Evolutionary conservation across 371 early-diverging fungal genomes (phyloP).

Genomic region (Mortierella sp.): DNA sequence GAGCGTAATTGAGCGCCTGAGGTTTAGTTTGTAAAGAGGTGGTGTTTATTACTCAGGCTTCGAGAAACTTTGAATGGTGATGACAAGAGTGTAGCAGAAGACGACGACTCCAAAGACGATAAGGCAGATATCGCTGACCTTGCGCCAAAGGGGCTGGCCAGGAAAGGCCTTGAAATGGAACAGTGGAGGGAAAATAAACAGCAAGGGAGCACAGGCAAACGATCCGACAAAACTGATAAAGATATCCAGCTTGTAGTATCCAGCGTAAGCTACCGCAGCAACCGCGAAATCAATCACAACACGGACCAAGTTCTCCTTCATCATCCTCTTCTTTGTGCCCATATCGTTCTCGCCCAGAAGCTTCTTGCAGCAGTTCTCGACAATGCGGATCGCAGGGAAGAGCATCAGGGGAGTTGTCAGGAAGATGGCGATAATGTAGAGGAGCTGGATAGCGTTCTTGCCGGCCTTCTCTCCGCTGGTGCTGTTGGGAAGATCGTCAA

Average conservation of each 20-base stretch:
- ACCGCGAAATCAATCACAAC: slow-evolving; percentile 73
- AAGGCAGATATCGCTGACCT: slow-evolving; percentile 70
- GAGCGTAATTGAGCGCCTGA: too few species aligned
- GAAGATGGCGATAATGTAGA: slow-evolving; percentile 91
- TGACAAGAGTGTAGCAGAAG: slow-evolving; percentile 83
- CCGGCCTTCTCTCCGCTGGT: slow-evolving; percentile 57
- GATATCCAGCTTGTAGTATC: slow-evolving; percentile 87
- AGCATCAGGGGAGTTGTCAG: slow-evolving; percentile 88
- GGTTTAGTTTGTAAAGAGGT: too few species aligned
- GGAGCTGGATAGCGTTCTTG: slow-evolving; percentile 77
- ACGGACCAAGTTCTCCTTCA: slow-evolving; percentile 88
- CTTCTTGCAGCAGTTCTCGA: slow-evolving; percentile 66
- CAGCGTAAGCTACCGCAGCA: slow-evolving; percentile 81
- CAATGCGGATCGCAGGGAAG: slow-evolving; percentile 91
- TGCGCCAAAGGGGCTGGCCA: slow-evolving; percentile 60
- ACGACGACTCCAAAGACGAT: slow-evolving; percentile 81
- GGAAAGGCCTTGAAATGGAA: slow-evolving; percentile 75
- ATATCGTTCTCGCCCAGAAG: too few species aligned
- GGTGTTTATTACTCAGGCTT: not conserved
- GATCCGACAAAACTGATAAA: slow-evolving; percentile 93
- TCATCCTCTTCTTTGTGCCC: slow-evolving; percentile 79
- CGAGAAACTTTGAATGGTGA: slow-evolving; percentile 67
- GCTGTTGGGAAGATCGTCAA: slow-evolving; percentile 84
- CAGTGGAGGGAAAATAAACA: slow-evolving; percentile 81
- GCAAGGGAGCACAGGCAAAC: slow-evolving; percentile 82